Base-by-base conservation (phyloP, 768 basidiomycete species). In the Collybia nuda region DNA sequence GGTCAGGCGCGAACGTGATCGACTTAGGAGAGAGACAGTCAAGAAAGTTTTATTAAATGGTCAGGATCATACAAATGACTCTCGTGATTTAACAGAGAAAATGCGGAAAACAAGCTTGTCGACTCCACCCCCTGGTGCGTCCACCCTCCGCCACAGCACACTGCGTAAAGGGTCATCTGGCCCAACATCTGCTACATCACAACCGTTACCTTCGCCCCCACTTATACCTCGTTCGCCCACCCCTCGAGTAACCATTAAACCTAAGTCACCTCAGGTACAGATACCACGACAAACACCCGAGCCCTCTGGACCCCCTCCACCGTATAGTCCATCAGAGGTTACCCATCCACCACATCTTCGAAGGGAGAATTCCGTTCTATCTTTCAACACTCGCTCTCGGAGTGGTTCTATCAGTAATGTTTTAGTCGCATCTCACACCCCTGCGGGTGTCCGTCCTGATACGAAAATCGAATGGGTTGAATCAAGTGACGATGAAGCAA, bases 401-500 rank as follows among this genome's bases (percentile, higher is more conserved):
- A 72, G 79, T 3, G 74, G 68, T 35, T 88, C 86, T 0, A 73
- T 85, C 21, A 80, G 72, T 52, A 78, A 84, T 60, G 79, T 89
- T 12, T 69, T 90, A 12, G 77, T 79, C 26, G 71, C 78, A 37
- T 69, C 76, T 79, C 26, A 70, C 78, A 37, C 69, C 76, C 43
- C 62, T 72, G 50, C 69, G 75, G 38, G 56, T 14, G 59, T 62
- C 15, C 62, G 69, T 53, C 54, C 71, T 14, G 79, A 79, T 55
- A 52, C 67, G 6, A 85, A 85, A 61, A 72, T 63, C 49, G 78
- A 94, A 59, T 90, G 93, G 91, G 73, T 80, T 48, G 83, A 90
- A 63, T 82, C 80, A 5, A 92, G 90, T 57, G 91, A 93, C 54
- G 91, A 93, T 48, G 91, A 93, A 65, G 91, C 90, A 12, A 90